phyloP scores from a whole-genome alignment of 2,329 filamentous ascomycete species.

The Pyrenophora graminea region DNA sequence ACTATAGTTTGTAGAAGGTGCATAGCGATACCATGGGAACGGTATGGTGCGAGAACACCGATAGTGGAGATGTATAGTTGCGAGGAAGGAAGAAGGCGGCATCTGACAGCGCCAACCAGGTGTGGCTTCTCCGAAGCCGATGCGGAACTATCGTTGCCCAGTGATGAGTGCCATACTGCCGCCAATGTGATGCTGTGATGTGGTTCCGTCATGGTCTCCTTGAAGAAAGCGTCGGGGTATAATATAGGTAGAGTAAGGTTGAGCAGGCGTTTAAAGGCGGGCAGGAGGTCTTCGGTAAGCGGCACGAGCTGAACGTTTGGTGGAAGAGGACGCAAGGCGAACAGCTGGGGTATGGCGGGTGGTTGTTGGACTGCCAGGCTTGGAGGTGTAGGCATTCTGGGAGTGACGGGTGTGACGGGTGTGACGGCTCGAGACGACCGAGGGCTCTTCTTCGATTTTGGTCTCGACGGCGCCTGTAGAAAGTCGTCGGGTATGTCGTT shows the following conservation, averaged over 20 bases:
- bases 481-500: constrained; percentile 37
- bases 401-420: constrained; percentile 21
- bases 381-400: constrained; percentile 23
- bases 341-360: constrained; percentile 21
- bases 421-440: constrained; percentile 26
- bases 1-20: constrained; percentile 54
- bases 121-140: constrained; percentile 32
- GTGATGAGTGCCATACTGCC: constrained; percentile 57
- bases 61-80: constrained; percentile 66
- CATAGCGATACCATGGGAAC: constrained; percentile 61
- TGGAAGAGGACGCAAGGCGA: constrained; percentile 43
- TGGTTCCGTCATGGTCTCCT: constrained; percentile 61
- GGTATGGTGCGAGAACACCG: constrained; percentile 63
- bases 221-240: constrained; percentile 65
- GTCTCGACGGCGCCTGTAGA: constrained; percentile 29
- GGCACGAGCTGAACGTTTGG: constrained; percentile 59
- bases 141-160: neutral
- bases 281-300: constrained; percentile 58
- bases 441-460: constrained; percentile 30
- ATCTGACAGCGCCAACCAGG: constrained; percentile 54
- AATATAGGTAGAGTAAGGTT: constrained; percentile 63
- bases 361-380: constrained; percentile 11
- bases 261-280: constrained; percentile 62
- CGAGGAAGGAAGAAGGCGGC: constrained; percentile 48
- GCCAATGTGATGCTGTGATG: constrained; percentile 61